Percentiles rank a stretch among this genome's conserved stretches.
Conservation (phyloP, 768 basidiomycete species). For the Boletus edulis region DNA sequence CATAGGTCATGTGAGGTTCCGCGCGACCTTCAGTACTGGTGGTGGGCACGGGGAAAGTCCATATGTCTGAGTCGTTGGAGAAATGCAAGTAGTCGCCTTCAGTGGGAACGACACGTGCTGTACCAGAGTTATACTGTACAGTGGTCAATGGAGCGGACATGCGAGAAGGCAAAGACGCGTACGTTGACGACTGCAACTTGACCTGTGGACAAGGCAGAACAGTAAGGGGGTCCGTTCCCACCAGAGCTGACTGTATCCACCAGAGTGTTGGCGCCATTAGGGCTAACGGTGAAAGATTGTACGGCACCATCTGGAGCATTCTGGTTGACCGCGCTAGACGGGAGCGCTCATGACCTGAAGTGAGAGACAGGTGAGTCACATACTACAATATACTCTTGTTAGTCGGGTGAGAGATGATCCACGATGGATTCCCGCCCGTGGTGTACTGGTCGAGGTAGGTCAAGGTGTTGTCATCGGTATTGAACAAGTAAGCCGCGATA, state of each 20-base stretch:
- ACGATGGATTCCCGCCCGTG: conserved; percentile 50
- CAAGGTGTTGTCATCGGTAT: conserved; percentile 46
- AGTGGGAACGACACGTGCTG: conserved; percentile 52
- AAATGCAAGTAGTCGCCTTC: conserved; percentile 37
- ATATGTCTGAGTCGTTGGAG: conserved; percentile 33
- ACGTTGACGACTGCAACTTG: conserved; percentile 62
- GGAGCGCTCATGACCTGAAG: not conserved
- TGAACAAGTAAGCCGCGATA: conserved; percentile 63
- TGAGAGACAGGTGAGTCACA: conserved; percentile 18
- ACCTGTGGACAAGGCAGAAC: conserved; percentile 49
- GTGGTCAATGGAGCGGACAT: not conserved
- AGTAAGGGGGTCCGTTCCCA: conserved; percentile 53
- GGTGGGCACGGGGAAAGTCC: conserved; percentile 52
- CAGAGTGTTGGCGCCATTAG: conserved; percentile 43
- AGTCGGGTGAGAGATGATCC: conserved; percentile 57
- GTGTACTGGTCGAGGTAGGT: conserved; percentile 44
- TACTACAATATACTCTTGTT: conserved; percentile 63
- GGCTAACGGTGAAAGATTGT: conserved; percentile 54
- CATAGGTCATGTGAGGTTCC: conserved; percentile 66
- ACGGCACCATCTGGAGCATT: conserved; percentile 37
- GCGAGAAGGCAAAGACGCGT: conserved; percentile 10
- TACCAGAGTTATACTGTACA: conserved; percentile 49
- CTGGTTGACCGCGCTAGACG: conserved; percentile 58
- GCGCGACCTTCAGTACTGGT: conserved; percentile 35
- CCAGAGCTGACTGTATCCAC: conserved; percentile 48